Conservation (phyloP, 768 basidiomycete genomes). For the Leucogyrophana mollusca region DNA sequence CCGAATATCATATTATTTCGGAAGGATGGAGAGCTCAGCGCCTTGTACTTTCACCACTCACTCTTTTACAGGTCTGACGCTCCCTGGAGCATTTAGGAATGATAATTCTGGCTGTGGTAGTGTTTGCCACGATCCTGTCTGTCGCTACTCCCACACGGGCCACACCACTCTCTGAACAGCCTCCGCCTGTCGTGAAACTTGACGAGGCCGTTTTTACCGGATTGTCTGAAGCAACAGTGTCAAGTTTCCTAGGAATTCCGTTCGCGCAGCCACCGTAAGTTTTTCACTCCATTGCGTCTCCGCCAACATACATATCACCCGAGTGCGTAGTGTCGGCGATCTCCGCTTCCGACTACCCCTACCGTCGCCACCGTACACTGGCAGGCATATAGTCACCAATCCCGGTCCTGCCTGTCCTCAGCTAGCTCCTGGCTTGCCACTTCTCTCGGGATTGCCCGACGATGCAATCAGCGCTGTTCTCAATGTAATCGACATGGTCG, state of each 20-base stretch:
- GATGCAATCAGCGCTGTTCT: constrained; percentile 34
- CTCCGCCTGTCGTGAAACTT: not conserved
- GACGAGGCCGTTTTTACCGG: not conserved
- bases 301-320: not conserved
- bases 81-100: no score
- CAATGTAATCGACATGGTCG: constrained; percentile 29
- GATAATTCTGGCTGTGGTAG: no score
- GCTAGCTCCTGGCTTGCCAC: constrained; percentile 35
- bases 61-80: no score
- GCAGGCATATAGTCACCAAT: constrained; percentile 32
- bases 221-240: no score
- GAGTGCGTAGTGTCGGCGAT: constrained; percentile 28
- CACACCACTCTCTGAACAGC: no score
- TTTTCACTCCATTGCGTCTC: not conserved
- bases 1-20: no score
- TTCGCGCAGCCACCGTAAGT: constrained; percentile 55
- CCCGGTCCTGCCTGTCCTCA: constrained; percentile 50
- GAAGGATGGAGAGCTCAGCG: no score
- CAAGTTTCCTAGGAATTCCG: constrained; percentile 51
- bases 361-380: constrained; percentile 33
- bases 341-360: constrained; percentile 45
- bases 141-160: no score
- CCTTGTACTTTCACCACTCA: no score
- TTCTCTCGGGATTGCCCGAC: constrained; percentile 32
- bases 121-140: no score